These are phyloP conservation scores for Zymoseptoria passerinii DNA, from an alignment of 2,329 filamentous ascomycete genomes.

Conservation along the genomic window DNA sequence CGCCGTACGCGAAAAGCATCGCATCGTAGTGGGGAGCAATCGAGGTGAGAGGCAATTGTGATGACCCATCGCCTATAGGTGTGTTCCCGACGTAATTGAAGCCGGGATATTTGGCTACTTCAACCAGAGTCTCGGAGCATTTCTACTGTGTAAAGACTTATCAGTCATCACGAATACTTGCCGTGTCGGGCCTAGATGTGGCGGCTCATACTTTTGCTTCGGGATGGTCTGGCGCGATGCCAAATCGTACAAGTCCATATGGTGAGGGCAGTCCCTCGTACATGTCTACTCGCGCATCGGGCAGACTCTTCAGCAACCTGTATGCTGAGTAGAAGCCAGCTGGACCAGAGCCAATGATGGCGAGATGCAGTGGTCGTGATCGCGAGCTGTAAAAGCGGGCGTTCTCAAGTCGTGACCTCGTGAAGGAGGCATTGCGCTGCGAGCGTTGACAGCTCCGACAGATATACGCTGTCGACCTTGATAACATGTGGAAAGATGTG, in stretches of 20 bases:
- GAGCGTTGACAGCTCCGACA: slow-evolving; percentile 14
- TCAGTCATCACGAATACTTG: slow-evolving; percentile 13
- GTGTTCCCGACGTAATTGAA: slow-evolving; percentile 93
- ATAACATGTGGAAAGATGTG: slow-evolving; percentile 5
- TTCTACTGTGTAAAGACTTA: slow-evolving; percentile 51
- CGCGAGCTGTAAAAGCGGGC: slow-evolving; percentile 25
- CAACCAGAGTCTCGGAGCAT: slow-evolving; percentile 86
- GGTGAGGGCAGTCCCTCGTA: slow-evolving; percentile 90
- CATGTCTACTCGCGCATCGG: slow-evolving; percentile 76
- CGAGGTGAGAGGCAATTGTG: slow-evolving; percentile 52
- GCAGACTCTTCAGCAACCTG: slow-evolving; percentile 67
- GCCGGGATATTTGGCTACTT: slow-evolving; percentile 70
- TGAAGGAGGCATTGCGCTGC: slow-evolving; percentile 12
- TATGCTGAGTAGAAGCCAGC: slow-evolving; percentile 94
- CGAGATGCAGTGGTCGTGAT: slow-evolving; percentile 57
- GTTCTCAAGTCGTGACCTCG: slow-evolving; percentile 1
- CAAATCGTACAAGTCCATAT: slow-evolving; percentile 84
- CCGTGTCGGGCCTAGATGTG: not conserved
- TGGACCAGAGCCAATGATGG: slow-evolving; percentile 80
- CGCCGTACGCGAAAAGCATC: slow-evolving; percentile 86
- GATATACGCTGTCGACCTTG: slow-evolving; percentile 9
- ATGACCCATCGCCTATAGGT: slow-evolving; percentile 55
- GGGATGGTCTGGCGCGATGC: slow-evolving; percentile 95
- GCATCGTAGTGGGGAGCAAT: slow-evolving; percentile 83
- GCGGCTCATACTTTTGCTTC: slow-evolving; percentile 73